These are phyloP conservation scores for Leccinum arenicola DNA, from an alignment of 768 basidiomycete genomes.

Conservation along the genomic window DNA sequence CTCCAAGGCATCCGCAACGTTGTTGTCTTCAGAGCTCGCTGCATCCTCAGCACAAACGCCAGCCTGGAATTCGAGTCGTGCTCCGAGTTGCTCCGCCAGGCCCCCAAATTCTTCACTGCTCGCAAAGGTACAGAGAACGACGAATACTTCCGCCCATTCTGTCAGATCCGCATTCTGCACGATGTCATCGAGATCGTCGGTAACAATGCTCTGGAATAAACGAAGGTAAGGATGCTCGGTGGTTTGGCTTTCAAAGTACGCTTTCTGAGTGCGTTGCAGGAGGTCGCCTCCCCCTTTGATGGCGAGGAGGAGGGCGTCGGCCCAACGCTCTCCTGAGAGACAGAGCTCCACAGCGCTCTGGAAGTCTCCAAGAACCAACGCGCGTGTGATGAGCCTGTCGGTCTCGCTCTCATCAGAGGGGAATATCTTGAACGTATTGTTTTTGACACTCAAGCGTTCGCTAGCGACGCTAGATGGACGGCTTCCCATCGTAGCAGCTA, in stretches of 20 bases:
- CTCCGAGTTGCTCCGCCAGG: constrained; percentile 90
- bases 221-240: constrained; percentile 81
- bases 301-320: constrained; percentile 92
- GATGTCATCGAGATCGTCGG: constrained; percentile 87
- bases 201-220: constrained; percentile 91
- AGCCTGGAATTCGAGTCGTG: constrained; percentile 84
- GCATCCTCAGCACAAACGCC: constrained; percentile 49
- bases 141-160: constrained; percentile 97
- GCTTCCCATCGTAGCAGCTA: constrained; percentile 94
- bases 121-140: constrained; percentile 94
- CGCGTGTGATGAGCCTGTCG: constrained; percentile 86
- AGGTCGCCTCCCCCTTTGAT: constrained; percentile 89
- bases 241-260: constrained; percentile 86
- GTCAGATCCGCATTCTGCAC: constrained; percentile 94
- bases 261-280: constrained; percentile 82
- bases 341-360: constrained; percentile 88
- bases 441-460: constrained; percentile 49
- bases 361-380: constrained; percentile 95
- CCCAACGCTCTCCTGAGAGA: constrained; percentile 83
- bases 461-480: constrained; percentile 77
- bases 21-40: constrained; percentile 42
- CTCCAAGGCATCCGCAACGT: constrained; percentile 34
- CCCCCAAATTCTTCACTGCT: constrained; percentile 76
- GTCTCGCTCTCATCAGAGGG: constrained; percentile 83
- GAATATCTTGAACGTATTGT: constrained; percentile 87